Base-by-base conservation (phyloP, 352 stramenopile genomes). In the Paralagenidium karlingii region DNA sequence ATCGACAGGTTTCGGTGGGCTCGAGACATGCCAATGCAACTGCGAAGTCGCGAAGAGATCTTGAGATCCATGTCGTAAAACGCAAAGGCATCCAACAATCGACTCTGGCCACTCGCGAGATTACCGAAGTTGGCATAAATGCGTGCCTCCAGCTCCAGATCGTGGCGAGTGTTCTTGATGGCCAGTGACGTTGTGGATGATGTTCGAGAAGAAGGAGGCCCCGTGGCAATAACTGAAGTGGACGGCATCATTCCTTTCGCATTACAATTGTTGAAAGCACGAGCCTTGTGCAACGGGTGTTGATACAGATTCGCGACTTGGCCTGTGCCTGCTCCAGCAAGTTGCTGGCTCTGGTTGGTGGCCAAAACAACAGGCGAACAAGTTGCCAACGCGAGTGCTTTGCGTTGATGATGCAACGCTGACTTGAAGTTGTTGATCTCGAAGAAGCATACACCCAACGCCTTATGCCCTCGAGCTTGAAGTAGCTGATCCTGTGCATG, bases 71-170 rank as follows among this genome's bases (percentile, higher is more conserved):
- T 65, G 26, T 70, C 45, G 37, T 86, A 65, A 36, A 63, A 82
- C 6, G 56, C 63, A 19, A 86, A 34, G 9, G 75, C 67, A 26
- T 81, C 69, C 12, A 51, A 55, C n/a, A 77, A 64, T 39, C 83
- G 60, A 21, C 55, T 22, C 33, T 82, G 60, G 2, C 55, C 53
- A 5, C 62, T 51, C 3, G 66, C 71, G 18, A 89, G 51, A 26
- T 86, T 89, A 34, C 76, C 76, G 15, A 89, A 42, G 38, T 89
- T 89, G 11, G 76, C 76, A 36, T 80, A 80, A 26, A 82, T 65
- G 8, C 76, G 67, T 0, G 71, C 70, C 34, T 86, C 71, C 8
- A 86, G 64, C 28, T 89, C 76, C 8, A 37, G 37, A 41, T 85
- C 73, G 10, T 58, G n/a, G n/a, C n/a, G n/a, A n/a, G n/a, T 53